These are phyloP conservation scores for Blastobotrys muscicola DNA, from an alignment of 805 yeast species.

Conservation along the genomic window DNA sequence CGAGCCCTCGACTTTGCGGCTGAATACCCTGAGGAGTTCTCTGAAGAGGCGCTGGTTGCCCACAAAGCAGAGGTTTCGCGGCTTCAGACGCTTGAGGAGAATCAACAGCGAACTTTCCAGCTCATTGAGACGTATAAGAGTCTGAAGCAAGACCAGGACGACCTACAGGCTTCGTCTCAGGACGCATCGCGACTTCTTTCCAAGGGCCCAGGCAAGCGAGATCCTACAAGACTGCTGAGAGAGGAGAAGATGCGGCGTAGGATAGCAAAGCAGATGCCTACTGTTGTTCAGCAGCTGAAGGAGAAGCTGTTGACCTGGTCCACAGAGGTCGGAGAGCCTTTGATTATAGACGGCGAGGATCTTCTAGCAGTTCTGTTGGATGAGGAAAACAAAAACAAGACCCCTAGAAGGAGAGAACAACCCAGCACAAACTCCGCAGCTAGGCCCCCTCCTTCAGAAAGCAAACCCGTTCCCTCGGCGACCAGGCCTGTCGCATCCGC, in stretches of 20 bases:
- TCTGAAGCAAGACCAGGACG: conserved; percentile 49
- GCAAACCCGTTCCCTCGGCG: too few relatives aligned
- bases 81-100: conserved; percentile 41
- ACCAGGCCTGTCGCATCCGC: too few relatives aligned
- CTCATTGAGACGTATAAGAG: conserved; percentile 47
- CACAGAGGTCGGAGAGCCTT: conserved; percentile 19
- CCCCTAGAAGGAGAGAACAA: conserved; percentile 1
- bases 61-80: conserved; percentile 55
- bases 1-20: conserved; percentile 42
- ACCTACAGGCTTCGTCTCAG: conserved; percentile 58
- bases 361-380: conserved; percentile 30
- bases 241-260: conserved; percentile 73
- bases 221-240: conserved; percentile 61
- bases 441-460: too few relatives aligned
- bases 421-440: background rate
- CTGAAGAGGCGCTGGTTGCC: conserved; percentile 50
- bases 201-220: conserved; percentile 34
- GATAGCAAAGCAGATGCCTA: conserved; percentile 60
- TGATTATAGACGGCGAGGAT: conserved; percentile 39
- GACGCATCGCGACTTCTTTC: conserved; percentile 73
- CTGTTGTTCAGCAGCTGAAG: conserved; percentile 44
- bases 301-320: conserved; percentile 42
- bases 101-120: conserved; percentile 46
- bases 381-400: conserved; percentile 9
- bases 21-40: conserved; percentile 34